phyloP scores from a whole-genome alignment of 306 rosid genomes.

The Sesbania bispinosa region DNA sequence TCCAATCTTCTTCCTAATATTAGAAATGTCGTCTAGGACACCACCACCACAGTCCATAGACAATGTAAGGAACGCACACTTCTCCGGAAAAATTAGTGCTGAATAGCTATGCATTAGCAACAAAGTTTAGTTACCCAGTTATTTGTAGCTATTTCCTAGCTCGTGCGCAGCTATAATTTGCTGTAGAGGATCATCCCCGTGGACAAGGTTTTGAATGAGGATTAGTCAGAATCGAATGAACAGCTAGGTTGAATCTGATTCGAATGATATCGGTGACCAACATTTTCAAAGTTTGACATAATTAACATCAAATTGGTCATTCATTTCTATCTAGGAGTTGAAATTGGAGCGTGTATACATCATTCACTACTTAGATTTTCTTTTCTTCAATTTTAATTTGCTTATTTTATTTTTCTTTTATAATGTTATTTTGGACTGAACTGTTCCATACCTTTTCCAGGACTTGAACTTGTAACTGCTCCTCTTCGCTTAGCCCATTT shows the following conservation, averaged over 20 bases:
- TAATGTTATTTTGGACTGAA: conserved; percentile 4
- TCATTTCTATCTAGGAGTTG: background rate
- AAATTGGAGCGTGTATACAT: conserved; percentile 18
- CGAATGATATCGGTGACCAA: background rate
- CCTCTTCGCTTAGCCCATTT: conserved; percentile 27
- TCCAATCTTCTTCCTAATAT: too few species aligned
- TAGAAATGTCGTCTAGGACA: too few species aligned
- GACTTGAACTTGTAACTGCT: conserved; percentile 43
- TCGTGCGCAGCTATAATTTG: too few species aligned
- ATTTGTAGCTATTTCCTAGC: too few species aligned
- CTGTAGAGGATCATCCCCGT: background rate
- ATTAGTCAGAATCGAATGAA: conserved; percentile 4
- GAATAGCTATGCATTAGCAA: too few species aligned
- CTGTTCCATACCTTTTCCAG: conserved; percentile 26
- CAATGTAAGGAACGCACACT: too few species aligned
- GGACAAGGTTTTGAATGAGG: background rate
- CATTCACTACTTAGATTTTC: background rate
- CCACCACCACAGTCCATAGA: too few species aligned
- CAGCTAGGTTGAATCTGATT: background rate
- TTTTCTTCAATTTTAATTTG: background rate
- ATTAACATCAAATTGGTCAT: background rate
- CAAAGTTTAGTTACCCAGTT: too few species aligned
- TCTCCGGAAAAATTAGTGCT: too few species aligned
- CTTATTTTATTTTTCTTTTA: background rate
- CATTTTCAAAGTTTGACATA: conserved; percentile 8